Percentiles rank a stretch among this genome's conserved stretches.
These are phyloP conservation scores for Chalciporus pseudorubinellus DNA, from an alignment of 768 basidiomycete species.

Conservation along the genomic window DNA sequence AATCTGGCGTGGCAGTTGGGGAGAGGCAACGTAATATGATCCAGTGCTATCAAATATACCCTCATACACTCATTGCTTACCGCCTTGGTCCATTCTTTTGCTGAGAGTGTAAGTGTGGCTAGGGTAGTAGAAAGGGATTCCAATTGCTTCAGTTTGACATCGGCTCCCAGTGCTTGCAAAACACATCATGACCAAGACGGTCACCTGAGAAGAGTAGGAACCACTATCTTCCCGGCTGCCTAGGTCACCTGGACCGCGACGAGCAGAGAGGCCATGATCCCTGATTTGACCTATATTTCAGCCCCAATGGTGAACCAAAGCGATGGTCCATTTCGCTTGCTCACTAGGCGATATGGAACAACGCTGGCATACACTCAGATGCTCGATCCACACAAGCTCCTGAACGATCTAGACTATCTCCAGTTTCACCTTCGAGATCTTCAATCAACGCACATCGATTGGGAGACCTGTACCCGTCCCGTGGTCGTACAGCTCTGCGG, in stretches of 20 bases:
- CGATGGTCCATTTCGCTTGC: conserved; percentile 68
- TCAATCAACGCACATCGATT: conserved; percentile 15
- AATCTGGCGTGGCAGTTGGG: too few species aligned
- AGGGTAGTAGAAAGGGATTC: too few species aligned
- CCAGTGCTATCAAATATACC: too few species aligned
- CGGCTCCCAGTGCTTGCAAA: too few species aligned
- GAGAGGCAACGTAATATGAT: too few species aligned
- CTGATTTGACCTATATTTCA: conserved; percentile 43
- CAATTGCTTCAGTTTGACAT: too few species aligned
- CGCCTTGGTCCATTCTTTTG: too few species aligned
- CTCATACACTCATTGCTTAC: too few species aligned
- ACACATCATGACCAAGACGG: background rate
- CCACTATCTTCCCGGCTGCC: too few species aligned
- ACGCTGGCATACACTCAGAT: conserved; percentile 77
- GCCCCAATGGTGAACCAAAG: conserved; percentile 83
- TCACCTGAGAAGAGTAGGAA: too few species aligned
- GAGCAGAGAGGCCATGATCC: conserved; percentile 11
- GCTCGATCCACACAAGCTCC: conserved; percentile 60
- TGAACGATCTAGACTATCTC: conserved; percentile 63
- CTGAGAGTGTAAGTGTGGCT: too few species aligned
- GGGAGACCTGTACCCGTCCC: conserved; percentile 36
- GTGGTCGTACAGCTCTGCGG: conserved; percentile 76
- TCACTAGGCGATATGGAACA: conserved; percentile 60
- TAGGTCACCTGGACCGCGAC: too few species aligned
- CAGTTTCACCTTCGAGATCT: conserved; percentile 63